Evolutionary conservation across 75 land plant genomes (phyloP), one percentile per base, ranked within the genome.

Genomic region (Sequoia sempervirens): DNA sequence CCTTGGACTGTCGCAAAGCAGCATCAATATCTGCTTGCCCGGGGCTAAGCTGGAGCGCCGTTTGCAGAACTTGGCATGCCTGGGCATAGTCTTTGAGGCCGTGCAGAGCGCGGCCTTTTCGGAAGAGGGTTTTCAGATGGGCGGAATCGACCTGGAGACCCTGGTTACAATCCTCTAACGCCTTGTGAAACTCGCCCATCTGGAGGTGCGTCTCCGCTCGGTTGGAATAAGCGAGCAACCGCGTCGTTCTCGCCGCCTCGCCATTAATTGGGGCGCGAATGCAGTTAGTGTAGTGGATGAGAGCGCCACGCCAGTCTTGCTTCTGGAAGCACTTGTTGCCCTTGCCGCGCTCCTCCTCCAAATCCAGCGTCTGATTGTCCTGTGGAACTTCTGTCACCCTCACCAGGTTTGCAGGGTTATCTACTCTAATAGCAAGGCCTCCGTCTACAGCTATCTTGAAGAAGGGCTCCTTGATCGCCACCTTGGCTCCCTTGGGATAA

Each of bases 201-300:
- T 83, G 84, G 32, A 87, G 66, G 81, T 81, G 80, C 17, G 89
- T 85, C 12, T 85, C 89, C 1, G 89, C 89, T 30, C 89, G 20
- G 82, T 88, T 88, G n/a, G 89, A 88, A 52, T 87, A 87, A 5
- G 88, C 88, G 17, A 82, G 84, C 81, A 86, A 8, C 37, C 17
- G 41, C 8, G 26, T 38, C 2, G 20, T 40, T 8, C 18, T 38
- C 2, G 20, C 17, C 1, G 20, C 26, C 6, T 38, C 3, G 43
- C 20, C 78, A 40, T 40, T 20, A 40, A 18, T 38, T 18, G 78
- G 9, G 0, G 78, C 78, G 45, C 38, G 9, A 2, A 75, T 75
- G 45, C 78, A 75, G 40, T 38, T 38, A 4, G 78, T 38, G 26
- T 40, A 75, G 45, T 20, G 45, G 10, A 7, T 1, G 17, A 10